These are phyloP conservation scores for Xylaria nigripes DNA, from an alignment of 495 filamentous ascomycete species.

Conservation along the genomic window DNA sequence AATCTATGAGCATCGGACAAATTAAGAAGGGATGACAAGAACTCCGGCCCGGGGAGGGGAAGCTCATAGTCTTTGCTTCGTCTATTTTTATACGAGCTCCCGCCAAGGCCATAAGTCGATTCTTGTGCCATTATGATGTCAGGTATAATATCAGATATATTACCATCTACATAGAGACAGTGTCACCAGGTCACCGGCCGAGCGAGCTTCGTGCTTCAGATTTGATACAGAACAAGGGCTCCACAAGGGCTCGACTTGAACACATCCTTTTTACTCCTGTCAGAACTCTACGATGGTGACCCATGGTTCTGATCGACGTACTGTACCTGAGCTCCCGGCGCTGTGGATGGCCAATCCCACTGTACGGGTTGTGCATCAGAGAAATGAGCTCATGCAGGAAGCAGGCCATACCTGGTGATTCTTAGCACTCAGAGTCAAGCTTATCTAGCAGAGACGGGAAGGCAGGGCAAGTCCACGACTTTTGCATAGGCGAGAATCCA, in stretches of 20 bases:
- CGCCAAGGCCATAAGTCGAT: not conserved
- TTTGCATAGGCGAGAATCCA: not conserved
- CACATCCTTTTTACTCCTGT: conserved; percentile 6
- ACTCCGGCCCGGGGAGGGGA: not conserved
- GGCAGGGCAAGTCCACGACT: not conserved
- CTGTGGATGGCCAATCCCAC: conserved; percentile 27
- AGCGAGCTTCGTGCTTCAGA: conserved; percentile 34
- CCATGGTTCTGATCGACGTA: not conserved
- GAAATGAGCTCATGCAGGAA: not conserved
- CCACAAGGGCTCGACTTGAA: conserved; percentile 33
- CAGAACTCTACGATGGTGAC: not conserved
- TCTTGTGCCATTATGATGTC: not conserved
- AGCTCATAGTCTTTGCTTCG: not conserved
- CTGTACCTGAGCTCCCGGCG: conserved; percentile 8
- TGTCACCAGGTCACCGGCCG: conserved; percentile 1
- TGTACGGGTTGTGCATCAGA: conserved; percentile 9
- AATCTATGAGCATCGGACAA: not conserved
- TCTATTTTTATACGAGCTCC: not conserved
- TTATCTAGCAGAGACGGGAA: not conserved
- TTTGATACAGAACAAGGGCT: conserved; percentile 43
- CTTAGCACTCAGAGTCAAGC: not conserved
- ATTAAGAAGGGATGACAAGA: not conserved
- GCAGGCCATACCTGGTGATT: not conserved
- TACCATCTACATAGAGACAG: conserved; percentile 10
- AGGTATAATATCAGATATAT: conserved; percentile 1